Evolutionary conservation across 1,284 basidiomycete species (phyloP).

Genomic region (Boletellus deceptivus): DNA sequence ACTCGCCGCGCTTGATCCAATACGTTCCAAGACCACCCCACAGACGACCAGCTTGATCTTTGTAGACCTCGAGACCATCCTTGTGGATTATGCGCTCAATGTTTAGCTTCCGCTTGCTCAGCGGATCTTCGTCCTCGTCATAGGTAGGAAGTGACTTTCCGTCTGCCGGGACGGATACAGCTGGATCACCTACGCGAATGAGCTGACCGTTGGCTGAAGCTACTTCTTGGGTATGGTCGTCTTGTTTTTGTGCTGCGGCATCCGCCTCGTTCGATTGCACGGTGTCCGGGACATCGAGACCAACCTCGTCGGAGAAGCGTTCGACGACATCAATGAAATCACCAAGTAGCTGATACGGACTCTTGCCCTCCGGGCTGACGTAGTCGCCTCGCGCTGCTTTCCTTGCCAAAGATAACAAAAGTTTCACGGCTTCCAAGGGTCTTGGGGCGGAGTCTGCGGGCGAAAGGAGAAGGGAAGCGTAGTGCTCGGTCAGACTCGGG

Average conservation of each 20-base stretch:
- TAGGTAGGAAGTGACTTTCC: slow-evolving; percentile 53
- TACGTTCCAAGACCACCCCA: slow-evolving; percentile 98
- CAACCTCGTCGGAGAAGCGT: slow-evolving; percentile 89
- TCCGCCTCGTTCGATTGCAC: slow-evolving; percentile 49
- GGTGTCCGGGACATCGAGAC: slow-evolving; percentile 81
- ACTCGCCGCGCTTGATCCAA: slow-evolving; percentile 97
- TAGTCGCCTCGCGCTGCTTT: slow-evolving; percentile 85
- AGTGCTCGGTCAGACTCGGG: slow-evolving; percentile 82
- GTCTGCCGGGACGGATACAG: slow-evolving; percentile 52
- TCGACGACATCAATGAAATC: slow-evolving; percentile 95
- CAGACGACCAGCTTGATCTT: slow-evolving; percentile 93
- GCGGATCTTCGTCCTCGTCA: slow-evolving; percentile 81
- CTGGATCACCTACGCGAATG: slow-evolving; percentile 73
- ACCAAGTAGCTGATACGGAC: slow-evolving; percentile 89
- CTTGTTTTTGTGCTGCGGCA: slow-evolving; percentile 40
- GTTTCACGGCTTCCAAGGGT: slow-evolving; percentile 91
- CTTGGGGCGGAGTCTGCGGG: slow-evolving; percentile 66
- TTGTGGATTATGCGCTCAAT: slow-evolving; percentile 82
- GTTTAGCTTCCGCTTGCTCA: slow-evolving; percentile 74
- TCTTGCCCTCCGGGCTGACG: slow-evolving; percentile 89
- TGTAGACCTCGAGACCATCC: slow-evolving; percentile 87
- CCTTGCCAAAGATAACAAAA: slow-evolving; percentile 80
- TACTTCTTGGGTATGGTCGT: slow-evolving; percentile 38
- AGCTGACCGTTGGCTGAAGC: slow-evolving; percentile 61
- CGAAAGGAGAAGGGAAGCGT: slow-evolving; percentile 74